phyloP scores from a whole-genome alignment of 768 basidiomycete species.

The Rhizopogon salebrosus region DNA sequence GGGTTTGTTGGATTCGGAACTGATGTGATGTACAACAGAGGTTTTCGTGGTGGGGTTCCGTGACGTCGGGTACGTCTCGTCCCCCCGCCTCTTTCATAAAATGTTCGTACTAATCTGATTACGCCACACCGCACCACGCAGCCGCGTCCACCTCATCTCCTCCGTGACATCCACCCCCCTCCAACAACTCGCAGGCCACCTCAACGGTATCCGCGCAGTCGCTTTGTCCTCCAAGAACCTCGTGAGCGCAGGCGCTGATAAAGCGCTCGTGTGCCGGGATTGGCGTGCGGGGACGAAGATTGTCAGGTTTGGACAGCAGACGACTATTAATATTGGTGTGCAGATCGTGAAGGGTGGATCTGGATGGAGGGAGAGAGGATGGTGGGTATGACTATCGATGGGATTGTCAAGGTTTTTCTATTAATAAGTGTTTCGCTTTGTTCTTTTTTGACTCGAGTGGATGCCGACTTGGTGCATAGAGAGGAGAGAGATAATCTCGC shows the following conservation, averaged over 20 bases:
- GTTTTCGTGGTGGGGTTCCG: too few species aligned
- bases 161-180: slow-evolving; percentile 79
- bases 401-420: too few species aligned
- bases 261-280: slow-evolving; percentile 81
- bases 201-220: too few species aligned
- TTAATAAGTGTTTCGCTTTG: slow-evolving; percentile 49
- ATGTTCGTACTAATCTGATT: slow-evolving; percentile 4
- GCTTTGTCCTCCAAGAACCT: slow-evolving; percentile 80
- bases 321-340: too few species aligned
- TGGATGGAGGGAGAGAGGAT: slow-evolving; percentile 68
- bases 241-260: slow-evolving; percentile 75
- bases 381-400: slow-evolving; percentile 88
- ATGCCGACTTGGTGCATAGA: slow-evolving; percentile 27
- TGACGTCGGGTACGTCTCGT: slow-evolving; percentile 75
- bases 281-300: slow-evolving; percentile 87
- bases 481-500: slow-evolving; percentile 85
- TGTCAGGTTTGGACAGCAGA: slow-evolving; percentile 86
- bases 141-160: slow-evolving; percentile 88
- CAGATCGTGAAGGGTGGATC: slow-evolving; percentile 53
- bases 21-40: slow-evolving; percentile 41
- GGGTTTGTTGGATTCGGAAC: not conserved
- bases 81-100: not conserved
- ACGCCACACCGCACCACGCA: slow-evolving; percentile 25
- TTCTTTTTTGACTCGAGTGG: slow-evolving; percentile 23
- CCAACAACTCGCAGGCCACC: slow-evolving; percentile 79